Base-by-base conservation (phyloP, 768 basidiomycete species). In the Macrolepiota dolichaula region DNA sequence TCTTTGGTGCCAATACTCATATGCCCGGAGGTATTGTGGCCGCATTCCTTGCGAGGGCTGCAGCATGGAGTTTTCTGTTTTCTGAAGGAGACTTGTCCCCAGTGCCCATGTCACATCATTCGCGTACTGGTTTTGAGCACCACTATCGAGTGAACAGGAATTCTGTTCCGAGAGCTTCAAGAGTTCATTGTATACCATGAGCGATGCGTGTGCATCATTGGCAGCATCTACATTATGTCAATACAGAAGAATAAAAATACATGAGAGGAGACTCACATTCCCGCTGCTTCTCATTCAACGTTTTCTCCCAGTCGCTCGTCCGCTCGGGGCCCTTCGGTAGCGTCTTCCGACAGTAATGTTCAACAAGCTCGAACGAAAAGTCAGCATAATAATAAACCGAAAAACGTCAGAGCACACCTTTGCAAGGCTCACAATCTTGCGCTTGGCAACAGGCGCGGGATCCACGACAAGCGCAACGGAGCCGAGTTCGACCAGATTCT, bases 401-500 rank as follows among this genome's bases (percentile, higher is more conserved):
- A 7, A 24, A 11, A 19, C 11, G 19, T 12, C 15, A n/a, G 25
- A 51, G 52, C 56, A 17, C 52, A 74, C 75, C 67, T 73, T 75
- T 4, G 72, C 74, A 15, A 77, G 66, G 24, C 69, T 67, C 22
- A 76, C 69, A 3, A 74, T 67, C 56, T 68, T 71, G 61, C 71
- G 68, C 42, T 67, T 68, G 42, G 59, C 47, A 53, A 53, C 55
- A 3, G 62, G 57, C 17, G 52, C 51, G 3, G 71, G 64, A 57
- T 78, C 76, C 12, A 71, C 76, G 17, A 70, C 64, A 2, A 64
- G 53, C 9, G 74, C 72, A 1, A 77, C 58, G 12, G 63, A 65
- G 2, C 74, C 75, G 1, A 78, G 73, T 62, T 78, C 77, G 7
- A 78, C 67, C 0, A 77, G 66, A 29, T 70, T 72, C 38, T 68